phyloP scores from a whole-genome alignment of 805 yeast species.

The Naumovozyma baii region DNA sequence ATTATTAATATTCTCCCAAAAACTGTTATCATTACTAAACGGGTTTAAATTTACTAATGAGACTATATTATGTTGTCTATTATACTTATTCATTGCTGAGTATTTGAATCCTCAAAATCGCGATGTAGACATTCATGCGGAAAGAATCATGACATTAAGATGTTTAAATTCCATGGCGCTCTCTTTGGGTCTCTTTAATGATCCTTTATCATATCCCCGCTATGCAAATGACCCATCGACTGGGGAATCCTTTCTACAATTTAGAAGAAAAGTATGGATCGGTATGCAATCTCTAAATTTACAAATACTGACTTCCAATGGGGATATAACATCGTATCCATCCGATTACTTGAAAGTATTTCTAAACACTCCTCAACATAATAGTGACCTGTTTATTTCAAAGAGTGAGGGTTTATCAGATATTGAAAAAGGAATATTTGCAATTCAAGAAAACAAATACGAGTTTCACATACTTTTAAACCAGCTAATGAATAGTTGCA shows the following conservation, averaged over 20 bases:
- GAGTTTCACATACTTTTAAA: conserved; percentile 8
- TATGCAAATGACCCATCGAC: conserved; percentile 1
- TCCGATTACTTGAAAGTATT: conserved; percentile 6
- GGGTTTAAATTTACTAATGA: conserved; percentile 13
- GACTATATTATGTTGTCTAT: conserved; percentile 6
- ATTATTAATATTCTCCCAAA: conserved; percentile 6
- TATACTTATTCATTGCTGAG: conserved; percentile 9
- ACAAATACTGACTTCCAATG: conserved; percentile 6
- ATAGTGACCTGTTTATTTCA: background rate
- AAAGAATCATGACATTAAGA: conserved; percentile 6
- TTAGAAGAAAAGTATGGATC: conserved; percentile 14
- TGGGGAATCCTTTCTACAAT: background rate
- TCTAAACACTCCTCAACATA: background rate
- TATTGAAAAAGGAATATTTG: conserved; percentile 5
- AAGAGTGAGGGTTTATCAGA: conserved; percentile 1
- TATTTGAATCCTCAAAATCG: conserved; percentile 9
- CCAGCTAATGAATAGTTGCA: conserved; percentile 5
- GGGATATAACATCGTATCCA: conserved; percentile 2
- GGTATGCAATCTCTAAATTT: conserved; percentile 13
- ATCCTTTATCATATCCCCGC: conserved; percentile 7
- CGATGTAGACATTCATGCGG: conserved; percentile 4
- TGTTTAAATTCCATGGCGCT: conserved; percentile 5
- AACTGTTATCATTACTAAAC: conserved; percentile 9
- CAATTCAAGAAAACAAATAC: conserved; percentile 10
- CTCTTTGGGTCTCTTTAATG: conserved; percentile 11